phyloP scores from a whole-genome alignment of 164 flowering plant species.

The Kingdonia uniflora region DNA sequence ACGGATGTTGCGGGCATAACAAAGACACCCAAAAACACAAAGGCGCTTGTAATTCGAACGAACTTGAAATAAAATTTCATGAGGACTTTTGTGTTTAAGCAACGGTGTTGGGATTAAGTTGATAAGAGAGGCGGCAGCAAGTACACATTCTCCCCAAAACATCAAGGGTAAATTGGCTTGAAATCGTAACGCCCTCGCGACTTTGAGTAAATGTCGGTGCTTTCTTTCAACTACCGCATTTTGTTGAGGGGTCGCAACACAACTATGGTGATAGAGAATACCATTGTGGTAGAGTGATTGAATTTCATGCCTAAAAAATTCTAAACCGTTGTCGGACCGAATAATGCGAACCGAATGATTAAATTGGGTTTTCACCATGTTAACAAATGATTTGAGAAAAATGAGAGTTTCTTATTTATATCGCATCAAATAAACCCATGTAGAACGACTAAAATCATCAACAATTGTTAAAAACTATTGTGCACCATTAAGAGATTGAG shows the following conservation, averaged over 20 bases:
- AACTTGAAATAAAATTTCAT: not conserved
- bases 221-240: conserved; percentile 2
- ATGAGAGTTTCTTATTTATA: not conserved
- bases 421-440: not conserved
- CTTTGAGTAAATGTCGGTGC: not conserved
- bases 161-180: too few relatives aligned
- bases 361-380: not conserved
- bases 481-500: not conserved
- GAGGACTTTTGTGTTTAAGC: not conserved
- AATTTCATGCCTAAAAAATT: not conserved
- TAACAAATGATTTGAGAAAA: not conserved
- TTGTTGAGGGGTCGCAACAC: conserved; percentile 1
- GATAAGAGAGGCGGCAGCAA: not conserved
- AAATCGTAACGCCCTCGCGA: too few relatives aligned
- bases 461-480: not conserved
- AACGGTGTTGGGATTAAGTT: not conserved
- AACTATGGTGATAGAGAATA: not conserved
- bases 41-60: not conserved
- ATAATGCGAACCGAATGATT: not conserved
- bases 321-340: not conserved
- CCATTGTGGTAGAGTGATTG: not conserved
- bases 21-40: not conserved
- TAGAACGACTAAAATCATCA: conserved; percentile 1
- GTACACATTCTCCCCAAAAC: too few relatives aligned
- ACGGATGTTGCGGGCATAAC: not conserved